Evolutionary conservation across 169 alveolate species (phyloP).

Genomic region (Eimeria acervulina): DNA sequence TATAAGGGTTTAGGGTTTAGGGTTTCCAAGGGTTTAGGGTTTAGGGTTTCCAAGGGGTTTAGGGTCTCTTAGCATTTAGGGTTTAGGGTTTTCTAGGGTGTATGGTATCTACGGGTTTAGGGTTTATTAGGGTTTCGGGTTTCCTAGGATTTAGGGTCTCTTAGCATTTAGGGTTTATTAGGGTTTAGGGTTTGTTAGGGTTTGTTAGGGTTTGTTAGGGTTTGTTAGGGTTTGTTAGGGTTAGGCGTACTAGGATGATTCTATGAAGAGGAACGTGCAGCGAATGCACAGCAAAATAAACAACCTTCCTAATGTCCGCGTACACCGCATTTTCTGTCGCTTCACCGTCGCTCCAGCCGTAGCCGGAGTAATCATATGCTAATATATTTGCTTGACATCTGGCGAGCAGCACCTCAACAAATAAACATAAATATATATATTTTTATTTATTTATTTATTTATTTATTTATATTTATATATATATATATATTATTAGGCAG

Average conservation of each 20-base stretch:
- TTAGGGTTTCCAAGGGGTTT: too few species aligned
- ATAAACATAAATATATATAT: not conserved
- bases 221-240: not conserved
- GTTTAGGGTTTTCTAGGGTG: too few species aligned
- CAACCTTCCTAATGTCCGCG: slow-evolving; percentile 89
- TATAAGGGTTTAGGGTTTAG: too few species aligned
- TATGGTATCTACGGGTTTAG: too few species aligned
- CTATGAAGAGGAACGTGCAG: slow-evolving; percentile 86
- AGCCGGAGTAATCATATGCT: slow-evolving; percentile 96
- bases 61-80: not conserved
- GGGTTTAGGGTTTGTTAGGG: too few species aligned
- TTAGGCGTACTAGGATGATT: slow-evolving; percentile 85
- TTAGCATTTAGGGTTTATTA: too few species aligned
- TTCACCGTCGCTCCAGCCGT: slow-evolving; percentile 92
- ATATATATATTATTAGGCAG: not conserved
- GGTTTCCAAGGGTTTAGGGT: too few species aligned
- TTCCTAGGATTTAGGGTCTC: too few species aligned
- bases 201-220: too few species aligned
- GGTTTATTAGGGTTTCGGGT: too few species aligned
- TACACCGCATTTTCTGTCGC: slow-evolving; percentile 89
- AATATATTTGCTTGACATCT: slow-evolving; percentile 88
- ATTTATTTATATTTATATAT: not conserved
- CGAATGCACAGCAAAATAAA: slow-evolving; percentile 85
- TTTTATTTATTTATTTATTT: not conserved
- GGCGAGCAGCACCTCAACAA: not conserved